A percentile compares a stretch with the other conserved stretches of the same genome.
phyloP scores from a whole-genome alignment of 805 yeast species.

The Alloascoidea hylecoeti region DNA sequence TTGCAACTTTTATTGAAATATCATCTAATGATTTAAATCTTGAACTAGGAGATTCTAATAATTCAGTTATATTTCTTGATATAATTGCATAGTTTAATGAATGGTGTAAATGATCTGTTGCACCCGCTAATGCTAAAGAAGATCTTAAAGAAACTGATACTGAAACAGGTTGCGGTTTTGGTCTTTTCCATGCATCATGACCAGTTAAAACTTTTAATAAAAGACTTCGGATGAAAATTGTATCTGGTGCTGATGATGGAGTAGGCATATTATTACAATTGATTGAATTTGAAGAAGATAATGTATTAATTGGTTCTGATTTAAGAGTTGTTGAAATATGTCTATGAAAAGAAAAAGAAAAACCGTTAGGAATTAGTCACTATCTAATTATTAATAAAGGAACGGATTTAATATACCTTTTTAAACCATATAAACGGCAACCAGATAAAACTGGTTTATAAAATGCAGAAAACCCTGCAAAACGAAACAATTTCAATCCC shows the following conservation, averaged over 20 bases:
- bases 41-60: constrained; percentile 26
- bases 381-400: too few species aligned
- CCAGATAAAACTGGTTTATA: too few species aligned
- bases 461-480: too few species aligned
- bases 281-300: too few species aligned
- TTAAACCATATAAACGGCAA: too few species aligned
- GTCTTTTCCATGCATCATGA: constrained; percentile 58
- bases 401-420: too few species aligned
- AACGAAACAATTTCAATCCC: too few species aligned
- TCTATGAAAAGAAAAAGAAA: too few species aligned
- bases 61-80: constrained; percentile 46
- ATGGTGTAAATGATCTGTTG: constrained; percentile 64
- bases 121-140: constrained; percentile 60
- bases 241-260: constrained; percentile 19
- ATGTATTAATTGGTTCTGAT: too few species aligned
- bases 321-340: too few species aligned
- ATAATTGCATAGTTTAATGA: constrained; percentile 85
- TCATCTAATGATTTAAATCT: constrained; percentile 19
- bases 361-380: too few species aligned
- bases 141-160: constrained; percentile 50
- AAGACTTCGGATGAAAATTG: constrained; percentile 39
- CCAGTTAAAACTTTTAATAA: constrained; percentile 53
- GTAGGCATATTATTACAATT: constrained; percentile 1
- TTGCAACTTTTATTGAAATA: constrained; percentile 31
- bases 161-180: constrained; percentile 43